Evolutionary conservation across 2,329 filamentous ascomycete genomes (phyloP), one percentile per base, ranked within the genome.

Genomic region (Sclerotinia spermophila): DNA sequence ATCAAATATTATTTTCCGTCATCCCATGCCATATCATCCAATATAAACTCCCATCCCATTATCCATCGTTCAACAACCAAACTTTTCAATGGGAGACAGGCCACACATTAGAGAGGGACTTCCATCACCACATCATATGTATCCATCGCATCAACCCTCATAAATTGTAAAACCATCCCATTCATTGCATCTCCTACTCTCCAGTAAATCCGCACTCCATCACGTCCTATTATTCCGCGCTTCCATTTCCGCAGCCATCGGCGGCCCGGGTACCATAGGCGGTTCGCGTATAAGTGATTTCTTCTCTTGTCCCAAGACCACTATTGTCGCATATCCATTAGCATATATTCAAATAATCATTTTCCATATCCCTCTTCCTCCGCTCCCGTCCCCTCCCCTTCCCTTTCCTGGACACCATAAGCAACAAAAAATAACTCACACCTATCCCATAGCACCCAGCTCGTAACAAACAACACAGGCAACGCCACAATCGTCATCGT

Each of bases 381-480:
- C 24, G 8, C 30, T 3, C 3, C 17, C 53, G 5, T 15, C 27
- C 15, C 15, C 53, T 15, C 15, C 15, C 15, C 51, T 33, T 5
- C 15, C 24, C 27, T 5, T 30, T 21, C 13, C 56, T 24, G 7
- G 19, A 5, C 19, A 11, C 4, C n/a, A 51, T 19, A 33, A 53
- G 21, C 21, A 48, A 45, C 65, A 45, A 40, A 42, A 21, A 2
- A 68, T 8, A 35, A 75, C 78, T 74, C 58, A 79, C 78, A 67
- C 75, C 78, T 73, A 59, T 79, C 71, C 68, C 76, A 79, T n/a
- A 79, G 67, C 33, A 79, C 73, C 68, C 76, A 79, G 65, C 78
- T 78, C 45, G 78, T 79, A 15, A 79, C 78, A 69, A 79, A 72
- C 21, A 71, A 55, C 72, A 79, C 77, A 27, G 78, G 78, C 73